Conservation (phyloP, 78 protist species). For the Dictyostelium purpureum region DNA sequence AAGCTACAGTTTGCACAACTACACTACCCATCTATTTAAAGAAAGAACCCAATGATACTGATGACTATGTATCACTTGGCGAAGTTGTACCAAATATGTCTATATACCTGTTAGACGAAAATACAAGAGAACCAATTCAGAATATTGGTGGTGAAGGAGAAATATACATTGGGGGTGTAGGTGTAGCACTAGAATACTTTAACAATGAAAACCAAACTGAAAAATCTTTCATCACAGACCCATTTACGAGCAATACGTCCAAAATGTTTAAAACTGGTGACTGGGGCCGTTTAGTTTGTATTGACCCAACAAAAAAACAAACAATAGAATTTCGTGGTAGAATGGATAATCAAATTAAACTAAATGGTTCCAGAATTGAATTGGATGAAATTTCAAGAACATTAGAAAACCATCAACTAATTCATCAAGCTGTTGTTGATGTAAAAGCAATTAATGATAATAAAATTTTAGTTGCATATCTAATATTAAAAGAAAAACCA, state of each 20-base stretch:
- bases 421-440: constrained; percentile 50
- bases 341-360: constrained; percentile 63
- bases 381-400: constrained; percentile 48
- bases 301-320: not conserved
- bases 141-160: constrained; percentile 30
- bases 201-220: not conserved
- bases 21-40: not conserved
- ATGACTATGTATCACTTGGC: constrained; percentile 22
- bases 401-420: constrained; percentile 1
- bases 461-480: constrained; percentile 9
- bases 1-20: constrained; percentile 67
- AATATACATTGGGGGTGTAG: constrained; percentile 45
- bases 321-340: constrained; percentile 68
- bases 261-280: constrained; percentile 59
- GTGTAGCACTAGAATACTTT: constrained; percentile 59
- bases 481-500: constrained; percentile 4
- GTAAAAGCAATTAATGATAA: not conserved
- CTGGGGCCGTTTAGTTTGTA: constrained; percentile 21
- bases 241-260: not conserved
- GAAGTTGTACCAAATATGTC: not conserved
- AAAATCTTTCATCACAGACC: not conserved
- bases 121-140: not conserved
- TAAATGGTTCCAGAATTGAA: constrained; percentile 59
- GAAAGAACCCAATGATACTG: not conserved
- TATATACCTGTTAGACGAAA: constrained; percentile 15